Base-by-base conservation (phyloP, 1,284 basidiomycete genomes). In the Cutaneotrichosporon mucoides region DNA sequence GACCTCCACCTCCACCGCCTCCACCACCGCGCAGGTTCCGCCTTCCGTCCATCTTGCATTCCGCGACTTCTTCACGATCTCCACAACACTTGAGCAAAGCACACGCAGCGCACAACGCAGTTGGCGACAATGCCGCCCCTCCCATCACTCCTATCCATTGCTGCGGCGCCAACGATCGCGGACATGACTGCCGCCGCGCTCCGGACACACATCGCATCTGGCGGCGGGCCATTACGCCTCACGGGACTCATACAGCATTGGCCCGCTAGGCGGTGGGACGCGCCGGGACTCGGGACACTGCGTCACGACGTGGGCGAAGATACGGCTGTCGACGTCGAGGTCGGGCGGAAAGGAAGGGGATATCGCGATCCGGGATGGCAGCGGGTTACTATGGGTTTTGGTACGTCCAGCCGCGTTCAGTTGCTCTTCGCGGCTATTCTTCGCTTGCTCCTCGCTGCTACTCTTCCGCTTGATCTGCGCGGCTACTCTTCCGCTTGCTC, bases 291-390 rank as follows among this genome's bases (percentile, higher is more conserved):
- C 8, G 53, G 37, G 6, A 16, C 15, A 0, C 38, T 64, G 3
- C 44, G 62, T n/a, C 2, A 5, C 4, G 24, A 46, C 4, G 61
- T 73, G 1, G 71, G 69, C 8, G 71, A 68, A 33, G 41, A 71
- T 45, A 61, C 57, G 34, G 60, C 63, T 8, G 73, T 74, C n/a
- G 73, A 73, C 34, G 62, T 76, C 13, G 75, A 75, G 63, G 53
- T 76, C 16, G 73, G 68, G 0, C 65, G 61, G 49, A 55, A 61
- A 11, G 72, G 71, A 0, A 60, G 73, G 51, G 73, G 75, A 37
- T 76, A 76, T 56, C 55, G 74, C 16, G 68, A 76, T 60, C 56
- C 60, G 9, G 64, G 60, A n/a, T 72, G 66, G 65, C 68, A 70
- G 59, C 50, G 69, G 44, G 64, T 75, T 2, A 57, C 64, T 3